Evolutionary conservation across 495 filamentous ascomycete species (phyloP), one percentile per base, ranked within the genome.

Genomic region (Neurospora cerealis): DNA sequence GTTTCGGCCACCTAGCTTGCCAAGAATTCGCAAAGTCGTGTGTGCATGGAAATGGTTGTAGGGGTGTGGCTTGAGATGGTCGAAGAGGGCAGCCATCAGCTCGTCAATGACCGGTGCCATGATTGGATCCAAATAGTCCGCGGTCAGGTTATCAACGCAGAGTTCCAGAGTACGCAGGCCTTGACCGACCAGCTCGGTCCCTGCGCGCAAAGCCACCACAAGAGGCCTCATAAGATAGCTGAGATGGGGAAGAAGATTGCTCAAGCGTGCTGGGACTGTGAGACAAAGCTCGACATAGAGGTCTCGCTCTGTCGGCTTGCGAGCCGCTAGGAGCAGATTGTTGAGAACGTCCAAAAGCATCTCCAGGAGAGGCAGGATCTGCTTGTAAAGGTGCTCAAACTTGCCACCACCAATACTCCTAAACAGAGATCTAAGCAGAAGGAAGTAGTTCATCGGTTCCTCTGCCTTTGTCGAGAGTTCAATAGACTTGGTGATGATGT

Each of bases 91-190:
- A 54, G 93, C 93, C 95, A 98, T 98, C 71, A 99, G 83, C 75
- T 99, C 96, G 77, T 98, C 96, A 82, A 99, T 98, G 62, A 97
- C 96, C 2, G 96, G 96, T 7, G 94, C 93, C 96, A 99, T 99
- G 72, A 99, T 99, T 0, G 96, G 96, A 77, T 99, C 96, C 39
- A 99, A 81, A 78, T 99, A 99, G 76, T 99, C 96, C 0, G 96
- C 95, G 0, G 96, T 99, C 1, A 99, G 87, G 77, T 99, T 99
- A 75, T 99, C 96, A 34, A 99, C 96, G 78, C 96, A 99, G 19
- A 99, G 87, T 79, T 99, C 96, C 19, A 99, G 85, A 0, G 96
- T 99, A 32, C 96, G 87, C 4, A 99, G 86, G 0, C 96, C 96
- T 80, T 99, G 96, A 2, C 93, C 94, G 21, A 98, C 94, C 69